A percentile compares a stretch with the other conserved stretches of the same genome.
phyloP scores from a whole-genome alignment of 768 basidiomycete species.

The Collybia sordida region DNA sequence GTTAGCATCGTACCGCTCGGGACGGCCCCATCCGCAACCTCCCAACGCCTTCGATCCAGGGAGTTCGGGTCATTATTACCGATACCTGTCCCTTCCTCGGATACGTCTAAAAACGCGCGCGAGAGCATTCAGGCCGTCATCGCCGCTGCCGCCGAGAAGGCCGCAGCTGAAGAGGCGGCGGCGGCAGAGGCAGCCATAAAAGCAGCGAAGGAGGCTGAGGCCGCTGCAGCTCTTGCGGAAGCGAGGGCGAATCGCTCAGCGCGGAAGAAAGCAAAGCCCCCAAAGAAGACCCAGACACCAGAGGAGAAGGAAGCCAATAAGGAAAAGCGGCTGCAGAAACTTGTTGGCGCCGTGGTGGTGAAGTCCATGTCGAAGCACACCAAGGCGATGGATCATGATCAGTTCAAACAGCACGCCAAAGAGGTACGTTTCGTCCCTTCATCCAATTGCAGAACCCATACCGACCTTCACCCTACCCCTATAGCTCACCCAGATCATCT shows the following conservation, averaged over 20 bases:
- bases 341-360: constrained; percentile 90
- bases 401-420: constrained; percentile 94
- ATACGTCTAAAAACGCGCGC: constrained; percentile 8
- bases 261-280: constrained; percentile 33
- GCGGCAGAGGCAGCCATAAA: constrained; percentile 31
- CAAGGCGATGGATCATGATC: constrained; percentile 69
- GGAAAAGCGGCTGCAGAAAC: constrained; percentile 81
- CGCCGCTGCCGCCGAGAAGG: constrained; percentile 27
- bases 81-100: not conserved
- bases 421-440: constrained; percentile 52
- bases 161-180: constrained; percentile 27
- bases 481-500: constrained; percentile 81
- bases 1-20: not conserved
- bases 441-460: not conserved
- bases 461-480: not conserved
- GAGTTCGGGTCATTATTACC: no score
- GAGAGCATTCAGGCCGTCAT: constrained; percentile 36
- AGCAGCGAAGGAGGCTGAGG: constrained; percentile 26
- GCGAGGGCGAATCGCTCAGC: constrained; percentile 22
- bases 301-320: constrained; percentile 67
- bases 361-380: constrained; percentile 90
- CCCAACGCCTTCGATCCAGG: no score
- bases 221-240: constrained; percentile 25
- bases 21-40: not conserved
- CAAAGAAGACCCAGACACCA: constrained; percentile 43